These are phyloP conservation scores for Ogataea sp. DNA, from an alignment of 805 yeast species.

Conservation along the genomic window DNA sequence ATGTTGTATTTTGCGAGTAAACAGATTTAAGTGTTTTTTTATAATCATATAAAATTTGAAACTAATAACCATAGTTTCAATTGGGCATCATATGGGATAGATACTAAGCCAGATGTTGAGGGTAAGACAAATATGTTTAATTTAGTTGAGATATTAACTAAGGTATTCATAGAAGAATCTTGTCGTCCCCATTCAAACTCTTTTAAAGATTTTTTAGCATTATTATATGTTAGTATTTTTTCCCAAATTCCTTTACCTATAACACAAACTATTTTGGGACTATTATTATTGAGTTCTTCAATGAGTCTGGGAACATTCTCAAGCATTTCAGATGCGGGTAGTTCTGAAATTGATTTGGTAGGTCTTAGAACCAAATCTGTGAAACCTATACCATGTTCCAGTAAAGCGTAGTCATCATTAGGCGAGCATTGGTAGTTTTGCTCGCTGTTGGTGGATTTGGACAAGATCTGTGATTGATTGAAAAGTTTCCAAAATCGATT, in stretches of 20 bases:
- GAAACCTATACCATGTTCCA: slow-evolving; percentile 49
- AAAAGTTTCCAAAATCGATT: slow-evolving; percentile 63
- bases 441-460: slow-evolving; percentile 4
- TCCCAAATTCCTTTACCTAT: slow-evolving; percentile 79
- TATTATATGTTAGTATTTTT: slow-evolving; percentile 27
- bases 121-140: slow-evolving; percentile 52
- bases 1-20: too few relatives aligned
- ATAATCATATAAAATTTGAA: not conserved
- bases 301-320: slow-evolving; percentile 47
- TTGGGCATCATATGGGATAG: slow-evolving; percentile 38
- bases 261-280: slow-evolving; percentile 42
- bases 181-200: slow-evolving; percentile 50
- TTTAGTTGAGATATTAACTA: slow-evolving; percentile 15
- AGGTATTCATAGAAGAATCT: slow-evolving; percentile 8
- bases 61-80: slow-evolving; percentile 37
- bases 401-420: slow-evolving; percentile 19
- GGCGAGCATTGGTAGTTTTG: slow-evolving; percentile 3
- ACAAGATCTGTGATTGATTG: slow-evolving; percentile 41
- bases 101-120: slow-evolving; percentile 66
- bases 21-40: not conserved
- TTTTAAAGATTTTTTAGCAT: slow-evolving; percentile 18
- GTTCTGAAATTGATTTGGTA: slow-evolving; percentile 49
- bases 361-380: slow-evolving; percentile 64
- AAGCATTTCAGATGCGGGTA: slow-evolving; percentile 42
- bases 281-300: slow-evolving; percentile 28